Percentiles rank a stretch among this genome's conserved stretches.
Evolutionary conservation across 2,329 filamentous ascomycete genomes (phyloP).

Genomic region (Botrytis elliptica): DNA sequence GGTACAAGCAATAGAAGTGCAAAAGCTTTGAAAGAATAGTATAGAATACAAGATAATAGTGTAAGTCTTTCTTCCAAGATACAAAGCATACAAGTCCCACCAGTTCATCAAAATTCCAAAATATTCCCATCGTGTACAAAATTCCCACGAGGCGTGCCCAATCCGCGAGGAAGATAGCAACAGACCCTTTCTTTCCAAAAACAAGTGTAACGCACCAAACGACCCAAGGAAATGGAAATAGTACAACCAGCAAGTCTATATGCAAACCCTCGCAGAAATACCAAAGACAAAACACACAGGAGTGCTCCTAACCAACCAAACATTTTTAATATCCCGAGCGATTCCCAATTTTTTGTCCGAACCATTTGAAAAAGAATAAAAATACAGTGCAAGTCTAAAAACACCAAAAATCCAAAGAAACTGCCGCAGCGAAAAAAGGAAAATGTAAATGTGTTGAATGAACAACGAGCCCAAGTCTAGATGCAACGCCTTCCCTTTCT

Average conservation of each 20-base stretch:
- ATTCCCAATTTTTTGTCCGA: constrained; percentile 24
- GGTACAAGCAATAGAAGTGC: constrained; percentile 16
- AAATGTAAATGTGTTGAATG: constrained; percentile 22
- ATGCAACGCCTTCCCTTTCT: constrained; percentile 32
- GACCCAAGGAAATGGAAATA: constrained; percentile 16
- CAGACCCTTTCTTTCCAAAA: constrained; percentile 16
- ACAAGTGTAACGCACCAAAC: constrained; percentile 20
- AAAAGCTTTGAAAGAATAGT: constrained; percentile 18
- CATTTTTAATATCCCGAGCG: constrained; percentile 21
- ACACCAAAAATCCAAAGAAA: constrained; percentile 20
- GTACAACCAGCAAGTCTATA: constrained; percentile 23
- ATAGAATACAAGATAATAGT: constrained; percentile 21
- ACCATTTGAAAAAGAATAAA: constrained; percentile 22
- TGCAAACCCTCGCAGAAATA: constrained; percentile 18
- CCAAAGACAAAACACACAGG: constrained; percentile 16
- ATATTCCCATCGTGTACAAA: constrained; percentile 20
- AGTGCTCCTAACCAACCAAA: constrained; percentile 18
- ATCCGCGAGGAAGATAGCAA: constrained; percentile 23
- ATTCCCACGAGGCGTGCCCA: constrained; percentile 20
- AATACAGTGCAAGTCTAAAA: constrained; percentile 24
- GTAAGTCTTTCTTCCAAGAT: constrained; percentile 20
- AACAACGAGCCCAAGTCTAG: constrained; percentile 29
- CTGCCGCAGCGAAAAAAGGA: constrained; percentile 17
- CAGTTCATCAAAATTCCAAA: constrained; percentile 22
- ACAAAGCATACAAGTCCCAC: constrained; percentile 22